Conservation (phyloP, 2,329 filamentous ascomycete genomes). For the Teratosphaeria destructans region DNA sequence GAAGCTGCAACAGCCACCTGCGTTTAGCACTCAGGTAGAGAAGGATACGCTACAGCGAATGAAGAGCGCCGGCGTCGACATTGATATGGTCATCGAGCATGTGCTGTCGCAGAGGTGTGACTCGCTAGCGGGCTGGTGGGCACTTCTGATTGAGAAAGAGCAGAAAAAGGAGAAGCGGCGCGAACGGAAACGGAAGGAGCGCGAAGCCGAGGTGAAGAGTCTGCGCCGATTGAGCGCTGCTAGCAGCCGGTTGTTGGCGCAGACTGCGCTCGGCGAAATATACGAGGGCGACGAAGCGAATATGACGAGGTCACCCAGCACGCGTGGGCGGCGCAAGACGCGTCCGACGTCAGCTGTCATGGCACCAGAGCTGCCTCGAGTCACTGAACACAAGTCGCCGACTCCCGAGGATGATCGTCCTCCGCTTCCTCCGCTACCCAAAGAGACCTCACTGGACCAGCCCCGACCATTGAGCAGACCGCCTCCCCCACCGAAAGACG, state of each 20-base stretch:
- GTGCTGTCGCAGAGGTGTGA: conserved; percentile 86
- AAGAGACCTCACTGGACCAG: conserved; percentile 39
- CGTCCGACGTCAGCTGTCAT: conserved; percentile 36
- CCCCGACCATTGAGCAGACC: conserved; percentile 71
- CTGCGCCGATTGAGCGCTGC: conserved; percentile 77
- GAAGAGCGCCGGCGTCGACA: conserved; percentile 86
- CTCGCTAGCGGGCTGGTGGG: conserved; percentile 90
- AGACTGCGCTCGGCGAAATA: conserved; percentile 58
- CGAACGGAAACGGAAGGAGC: conserved; percentile 75
- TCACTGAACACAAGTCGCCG: conserved; percentile 53
- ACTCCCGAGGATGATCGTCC: conserved; percentile 44
- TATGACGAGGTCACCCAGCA: conserved; percentile 49
- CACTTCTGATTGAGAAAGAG: conserved; percentile 86
- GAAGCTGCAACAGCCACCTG: conserved; percentile 65
- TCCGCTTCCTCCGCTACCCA: neutral
- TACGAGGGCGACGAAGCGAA: conserved; percentile 56
- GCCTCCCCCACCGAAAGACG: conserved; percentile 75
- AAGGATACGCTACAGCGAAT: conserved; percentile 88
- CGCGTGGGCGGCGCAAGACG: conserved; percentile 67
- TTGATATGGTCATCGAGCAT: conserved; percentile 88
- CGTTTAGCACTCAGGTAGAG: conserved; percentile 77
- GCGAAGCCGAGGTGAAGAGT: conserved; percentile 69
- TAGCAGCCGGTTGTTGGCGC: conserved; percentile 73
- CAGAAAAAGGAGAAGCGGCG: conserved; percentile 70
- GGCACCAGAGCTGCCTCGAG: conserved; percentile 64